A percentile compares a stretch with the other conserved stretches of the same genome.
Evolutionary conservation across 495 filamentous ascomycete genomes (phyloP).

Genomic region (Talaromyces nanjingensis): DNA sequence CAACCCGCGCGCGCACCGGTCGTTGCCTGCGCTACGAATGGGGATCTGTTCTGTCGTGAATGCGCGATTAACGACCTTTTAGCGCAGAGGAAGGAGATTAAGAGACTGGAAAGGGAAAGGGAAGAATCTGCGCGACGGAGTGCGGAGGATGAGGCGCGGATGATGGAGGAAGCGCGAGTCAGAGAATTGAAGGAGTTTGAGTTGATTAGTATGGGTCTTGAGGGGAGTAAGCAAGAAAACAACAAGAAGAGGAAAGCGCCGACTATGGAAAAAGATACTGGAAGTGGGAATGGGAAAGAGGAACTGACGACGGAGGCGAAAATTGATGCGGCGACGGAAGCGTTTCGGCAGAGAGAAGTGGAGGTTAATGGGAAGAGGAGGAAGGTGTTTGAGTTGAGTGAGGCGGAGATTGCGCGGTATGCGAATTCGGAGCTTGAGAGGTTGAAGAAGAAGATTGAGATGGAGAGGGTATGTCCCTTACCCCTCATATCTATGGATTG

Average conservation of each 20-base stretch:
- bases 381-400: conserved; percentile 69
- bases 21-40: conserved; percentile 64
- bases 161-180: conserved; percentile 25
- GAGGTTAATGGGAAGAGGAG: conserved; percentile 46
- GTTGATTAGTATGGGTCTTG: conserved; percentile 36
- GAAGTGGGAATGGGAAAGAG: conserved; percentile 8
- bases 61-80: conserved; percentile 89
- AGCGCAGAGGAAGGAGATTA: conserved; percentile 88
- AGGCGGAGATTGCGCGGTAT: conserved; percentile 67
- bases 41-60: conserved; percentile 95
- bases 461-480: conserved; percentile 57
- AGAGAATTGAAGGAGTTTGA: conserved; percentile 35
- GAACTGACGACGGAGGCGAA: conserved; percentile 23
- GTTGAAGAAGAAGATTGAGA: conserved; percentile 59
- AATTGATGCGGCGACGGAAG: conserved; percentile 20
- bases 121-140: conserved; percentile 43
- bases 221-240: conserved; percentile 13
- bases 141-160: conserved; percentile 33
- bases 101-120: conserved; percentile 61
- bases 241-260: conserved; percentile 8
- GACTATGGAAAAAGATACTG: conserved; percentile 17
- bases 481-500: neutral
- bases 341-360: conserved; percentile 55
- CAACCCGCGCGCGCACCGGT: conserved; percentile 79
- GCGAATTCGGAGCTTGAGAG: conserved; percentile 62